Evolutionary conservation across 345 rosid genomes (phyloP), one percentile per base, ranked within the genome.

Genomic region (Capsella bursapastoris): DNA sequence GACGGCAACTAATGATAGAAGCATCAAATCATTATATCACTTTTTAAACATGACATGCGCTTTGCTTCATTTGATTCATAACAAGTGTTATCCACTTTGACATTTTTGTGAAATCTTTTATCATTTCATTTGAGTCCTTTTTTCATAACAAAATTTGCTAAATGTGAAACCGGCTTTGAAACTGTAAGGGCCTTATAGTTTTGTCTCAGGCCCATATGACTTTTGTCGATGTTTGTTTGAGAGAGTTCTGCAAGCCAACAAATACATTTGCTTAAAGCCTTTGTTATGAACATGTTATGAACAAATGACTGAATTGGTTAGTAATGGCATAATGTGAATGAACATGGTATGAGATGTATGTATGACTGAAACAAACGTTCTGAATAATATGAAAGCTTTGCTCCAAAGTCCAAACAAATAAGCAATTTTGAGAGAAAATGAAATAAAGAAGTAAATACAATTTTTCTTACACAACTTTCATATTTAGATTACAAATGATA

Each of bases 1-100:
- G 68, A 49, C 53, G 78, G 72, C 78, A 73, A 73, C 58, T 58
- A 38, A 74, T 74, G 72, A 66, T 66, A 57, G 45, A 66, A 8
- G 7, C 67, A 49, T 40, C 59, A 66, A 22, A 57, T 48, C 67
- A 74, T 68, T 60, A 31, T 74, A 25, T 48, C 74, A 66, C 73
- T 59, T 75, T 75, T 75, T 41, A 18, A 41, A 50, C 48, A 75
- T 68, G 68, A 52, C 74, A 68, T 75, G 62, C 63, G 62, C 63
- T 50, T 59, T 67, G 47, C 38, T 75, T 68, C 74, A 51, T 75
- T 68, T 60, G 47, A 60, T 47, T 62, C 79, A 51, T 61, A 38
- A 8, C 43, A 50, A 60, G 14, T 22, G 37, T 67, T 45, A 58
- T 52, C 15, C 34, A 3, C 49, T 66, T 66, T 74, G 61, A 44